Evolutionary conservation across 2,329 filamentous ascomycete genomes (phyloP).

Genomic region (Penicillium freii): DNA sequence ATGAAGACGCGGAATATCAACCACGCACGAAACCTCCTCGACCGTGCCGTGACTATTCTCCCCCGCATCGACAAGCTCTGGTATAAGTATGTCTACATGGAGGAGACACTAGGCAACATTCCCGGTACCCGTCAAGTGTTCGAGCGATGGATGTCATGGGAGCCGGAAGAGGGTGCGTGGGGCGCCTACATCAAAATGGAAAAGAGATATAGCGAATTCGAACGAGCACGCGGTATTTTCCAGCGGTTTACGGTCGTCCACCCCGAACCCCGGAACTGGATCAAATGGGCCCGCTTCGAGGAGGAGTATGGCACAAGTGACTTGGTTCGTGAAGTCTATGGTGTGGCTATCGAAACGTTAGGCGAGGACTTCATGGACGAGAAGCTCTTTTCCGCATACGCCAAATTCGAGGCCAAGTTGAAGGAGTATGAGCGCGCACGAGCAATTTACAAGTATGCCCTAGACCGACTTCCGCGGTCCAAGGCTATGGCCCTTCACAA

Average conservation of each 20-base stretch:
- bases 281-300: slow-evolving; percentile 97
- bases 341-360: slow-evolving; percentile 79
- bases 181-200: slow-evolving; percentile 94
- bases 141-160: slow-evolving; percentile 98
- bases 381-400: slow-evolving; percentile 90
- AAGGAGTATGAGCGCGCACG: slow-evolving; percentile 93
- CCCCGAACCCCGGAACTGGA: slow-evolving; percentile 93
- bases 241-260: slow-evolving; percentile 88
- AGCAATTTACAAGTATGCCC: slow-evolving; percentile 94
- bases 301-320: slow-evolving; percentile 93
- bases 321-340: slow-evolving; percentile 86
- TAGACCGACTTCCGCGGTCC: slow-evolving; percentile 86
- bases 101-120: slow-evolving; percentile 94
- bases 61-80: slow-evolving; percentile 93
- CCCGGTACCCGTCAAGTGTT: slow-evolving; percentile 90
- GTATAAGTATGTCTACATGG: slow-evolving; percentile 99
- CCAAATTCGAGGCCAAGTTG: slow-evolving; percentile 88
- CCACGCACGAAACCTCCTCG: slow-evolving; percentile 89
- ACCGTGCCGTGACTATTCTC: slow-evolving; percentile 88
- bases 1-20: slow-evolving; percentile 97
- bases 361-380: slow-evolving; percentile 97
- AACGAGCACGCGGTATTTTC: slow-evolving; percentile 86
- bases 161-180: slow-evolving; percentile 95
- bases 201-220: slow-evolving; percentile 89
- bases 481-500: slow-evolving; percentile 84